Evolutionary conservation across 352 stramenopile species (phyloP).

Genomic region (Pythium sp.): DNA sequence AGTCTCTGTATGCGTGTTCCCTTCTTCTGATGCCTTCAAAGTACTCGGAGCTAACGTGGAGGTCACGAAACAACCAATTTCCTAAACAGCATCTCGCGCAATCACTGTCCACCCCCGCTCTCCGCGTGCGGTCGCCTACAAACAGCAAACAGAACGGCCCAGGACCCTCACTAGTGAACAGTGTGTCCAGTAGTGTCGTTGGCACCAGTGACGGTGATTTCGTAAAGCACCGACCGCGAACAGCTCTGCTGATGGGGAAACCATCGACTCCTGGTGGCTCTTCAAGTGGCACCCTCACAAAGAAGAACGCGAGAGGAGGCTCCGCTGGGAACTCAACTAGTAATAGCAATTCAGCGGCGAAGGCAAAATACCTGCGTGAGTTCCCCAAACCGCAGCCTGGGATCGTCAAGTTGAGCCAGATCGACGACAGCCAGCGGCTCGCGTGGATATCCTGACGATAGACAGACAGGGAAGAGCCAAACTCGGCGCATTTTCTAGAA

Average conservation of each 20-base stretch:
- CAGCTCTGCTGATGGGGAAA: conserved; percentile 1
- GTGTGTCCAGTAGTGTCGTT: not conserved
- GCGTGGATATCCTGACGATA: conserved; percentile 35
- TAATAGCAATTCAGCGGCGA: not conserved
- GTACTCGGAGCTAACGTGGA: too few relatives aligned
- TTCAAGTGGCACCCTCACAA: not conserved
- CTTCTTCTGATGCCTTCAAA: too few relatives aligned
- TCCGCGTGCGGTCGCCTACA: conserved; percentile 33
- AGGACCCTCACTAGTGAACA: not conserved
- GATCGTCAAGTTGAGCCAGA: conserved; percentile 30
- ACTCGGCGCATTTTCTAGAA: too few relatives aligned
- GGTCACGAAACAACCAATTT: too few relatives aligned
- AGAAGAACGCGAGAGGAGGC: not conserved
- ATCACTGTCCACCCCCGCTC: conserved; percentile 36
- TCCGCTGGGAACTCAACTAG: not conserved
- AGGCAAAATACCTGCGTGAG: conserved; percentile 49
- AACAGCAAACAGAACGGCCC: conserved; percentile 8
- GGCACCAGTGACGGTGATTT: not conserved
- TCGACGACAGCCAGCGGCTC: conserved; percentile 36
- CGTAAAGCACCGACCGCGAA: conserved; percentile 4
- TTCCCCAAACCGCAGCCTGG: conserved; percentile 54
- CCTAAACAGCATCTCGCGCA: conserved; percentile 28
- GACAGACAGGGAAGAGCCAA: not conserved
- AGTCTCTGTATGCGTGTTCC: not conserved
- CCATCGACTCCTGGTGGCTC: not conserved